phyloP scores from a whole-genome alignment of 2,329 filamentous ascomycete species.

The Colletotrichum eremochloae region DNA sequence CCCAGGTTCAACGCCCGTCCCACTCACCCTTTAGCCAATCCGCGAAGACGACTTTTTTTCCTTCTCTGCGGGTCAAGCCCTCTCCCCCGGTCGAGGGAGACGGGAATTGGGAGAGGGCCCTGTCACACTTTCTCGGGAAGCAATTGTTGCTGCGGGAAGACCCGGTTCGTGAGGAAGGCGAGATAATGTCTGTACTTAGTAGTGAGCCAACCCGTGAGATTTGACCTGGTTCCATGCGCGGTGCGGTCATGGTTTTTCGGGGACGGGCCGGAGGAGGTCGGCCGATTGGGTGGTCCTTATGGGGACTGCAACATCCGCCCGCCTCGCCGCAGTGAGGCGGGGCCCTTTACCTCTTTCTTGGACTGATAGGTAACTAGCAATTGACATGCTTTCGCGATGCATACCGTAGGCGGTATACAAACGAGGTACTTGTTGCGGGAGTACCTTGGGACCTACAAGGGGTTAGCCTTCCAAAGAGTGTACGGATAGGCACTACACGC shows the following conservation, averaged over 20 bases:
- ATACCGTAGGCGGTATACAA: constrained; percentile 20
- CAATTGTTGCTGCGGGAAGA: constrained; percentile 31
- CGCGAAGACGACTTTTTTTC: constrained; percentile 1
- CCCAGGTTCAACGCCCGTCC: constrained; percentile 1
- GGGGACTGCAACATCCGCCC: constrained; percentile 25
- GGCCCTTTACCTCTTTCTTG: not conserved
- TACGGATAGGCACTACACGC: not conserved
- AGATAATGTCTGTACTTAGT: not conserved
- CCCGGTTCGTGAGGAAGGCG: constrained; percentile 29
- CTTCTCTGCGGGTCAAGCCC: constrained; percentile 15
- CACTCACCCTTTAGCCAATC: constrained; percentile 16
- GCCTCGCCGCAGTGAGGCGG: constrained; percentile 13
- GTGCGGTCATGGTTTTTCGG: constrained; percentile 34
- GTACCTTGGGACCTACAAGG: constrained; percentile 15
- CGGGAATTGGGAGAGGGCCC: not conserved
- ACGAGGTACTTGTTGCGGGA: constrained; percentile 11
- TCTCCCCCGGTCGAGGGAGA: not conserved
- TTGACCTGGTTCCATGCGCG: constrained; percentile 25
- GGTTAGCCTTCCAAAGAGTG: not conserved
- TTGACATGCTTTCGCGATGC: constrained; percentile 11
- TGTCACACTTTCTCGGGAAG: constrained; percentile 22
- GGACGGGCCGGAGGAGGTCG: constrained; percentile 35
- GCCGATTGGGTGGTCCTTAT: constrained; percentile 20
- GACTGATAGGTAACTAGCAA: constrained; percentile 6
- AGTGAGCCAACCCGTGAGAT: constrained; percentile 11